Conservation (phyloP, 2,329 filamentous ascomycete genomes). For the Colletotrichum kahawae region DNA sequence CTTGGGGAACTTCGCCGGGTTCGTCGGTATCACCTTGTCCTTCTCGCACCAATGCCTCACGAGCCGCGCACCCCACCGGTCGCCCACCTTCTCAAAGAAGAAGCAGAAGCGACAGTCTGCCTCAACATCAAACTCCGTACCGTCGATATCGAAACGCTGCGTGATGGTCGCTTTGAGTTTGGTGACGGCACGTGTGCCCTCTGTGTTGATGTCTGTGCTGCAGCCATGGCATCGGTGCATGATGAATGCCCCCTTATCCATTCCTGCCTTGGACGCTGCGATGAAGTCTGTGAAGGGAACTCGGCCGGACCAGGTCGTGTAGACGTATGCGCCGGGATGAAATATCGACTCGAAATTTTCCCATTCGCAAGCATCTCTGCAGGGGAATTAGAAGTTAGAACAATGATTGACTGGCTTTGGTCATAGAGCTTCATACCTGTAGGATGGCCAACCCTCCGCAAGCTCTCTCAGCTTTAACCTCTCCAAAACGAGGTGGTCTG, state of each 20-base stretch:
- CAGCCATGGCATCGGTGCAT: slow-evolving; percentile 48
- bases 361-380: slow-evolving; percentile 55
- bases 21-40: not conserved
- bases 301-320: slow-evolving; percentile 55
- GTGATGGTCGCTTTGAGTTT: not conserved
- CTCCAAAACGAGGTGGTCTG: slow-evolving; percentile 46
- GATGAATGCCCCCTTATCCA: slow-evolving; percentile 47
- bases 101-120: slow-evolving; percentile 51
- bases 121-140: slow-evolving; percentile 48
- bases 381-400: not conserved
- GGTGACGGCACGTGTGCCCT: slow-evolving; percentile 43
- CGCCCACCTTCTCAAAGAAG: slow-evolving; percentile 46
- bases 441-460: slow-evolving; percentile 54
- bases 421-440: slow-evolving; percentile 33
- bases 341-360: slow-evolving; percentile 56
- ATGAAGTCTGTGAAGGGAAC: slow-evolving; percentile 45
- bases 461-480: slow-evolving; percentile 52
- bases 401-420: not conserved
- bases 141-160: slow-evolving; percentile 32
- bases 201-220: slow-evolving; percentile 45
- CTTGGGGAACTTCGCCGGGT: not conserved
- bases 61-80: slow-evolving; percentile 35
- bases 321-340: slow-evolving; percentile 50
- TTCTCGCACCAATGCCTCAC: not conserved
- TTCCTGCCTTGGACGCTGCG: slow-evolving; percentile 39